A percentile compares a stretch with the other conserved stretches of the same genome.
Evolutionary conservation across 2,329 filamentous ascomycete genomes (phyloP).

Genomic region (Lachnellula arida): DNA sequence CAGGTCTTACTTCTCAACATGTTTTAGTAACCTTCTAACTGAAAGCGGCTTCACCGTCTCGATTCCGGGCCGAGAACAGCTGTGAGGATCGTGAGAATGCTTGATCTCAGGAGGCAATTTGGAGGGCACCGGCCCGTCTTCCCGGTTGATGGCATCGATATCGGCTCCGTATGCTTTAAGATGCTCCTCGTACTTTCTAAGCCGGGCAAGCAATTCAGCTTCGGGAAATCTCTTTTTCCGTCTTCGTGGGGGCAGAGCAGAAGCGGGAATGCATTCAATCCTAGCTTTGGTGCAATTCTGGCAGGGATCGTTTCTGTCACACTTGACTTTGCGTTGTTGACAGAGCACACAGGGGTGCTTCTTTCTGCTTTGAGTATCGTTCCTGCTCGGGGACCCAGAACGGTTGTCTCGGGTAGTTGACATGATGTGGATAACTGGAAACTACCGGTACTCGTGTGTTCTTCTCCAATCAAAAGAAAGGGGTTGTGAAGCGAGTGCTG

Average conservation of each 20-base stretch:
- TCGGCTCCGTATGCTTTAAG: slow-evolving; percentile 24
- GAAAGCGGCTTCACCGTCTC: slow-evolving; percentile 1
- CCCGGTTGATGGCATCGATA: slow-evolving; percentile 23
- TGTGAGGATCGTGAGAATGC: no score
- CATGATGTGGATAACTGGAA: background rate
- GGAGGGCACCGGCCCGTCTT: background rate
- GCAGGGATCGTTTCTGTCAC: slow-evolving; percentile 26
- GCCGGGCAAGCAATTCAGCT: slow-evolving; percentile 24
- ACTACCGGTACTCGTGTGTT: background rate
- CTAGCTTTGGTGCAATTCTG: slow-evolving; percentile 24
- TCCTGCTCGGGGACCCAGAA: background rate
- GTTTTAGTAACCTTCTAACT: slow-evolving; percentile 9
- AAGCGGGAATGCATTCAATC: slow-evolving; percentile 21
- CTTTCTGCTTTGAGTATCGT: background rate
- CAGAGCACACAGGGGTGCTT: slow-evolving; percentile 26
- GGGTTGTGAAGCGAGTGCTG: background rate
- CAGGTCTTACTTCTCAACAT: slow-evolving; percentile 14
- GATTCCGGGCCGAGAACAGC: no score
- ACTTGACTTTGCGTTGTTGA: slow-evolving; percentile 28
- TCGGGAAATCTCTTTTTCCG: slow-evolving; percentile 27
- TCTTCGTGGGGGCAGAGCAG: slow-evolving; percentile 19
- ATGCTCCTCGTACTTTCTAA: slow-evolving; percentile 25
- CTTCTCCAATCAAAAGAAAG: background rate
- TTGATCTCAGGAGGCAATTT: background rate
- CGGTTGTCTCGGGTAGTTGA: background rate